phyloP scores from a whole-genome alignment of 768 basidiomycete species.

The Lactarius deliciosus region DNA sequence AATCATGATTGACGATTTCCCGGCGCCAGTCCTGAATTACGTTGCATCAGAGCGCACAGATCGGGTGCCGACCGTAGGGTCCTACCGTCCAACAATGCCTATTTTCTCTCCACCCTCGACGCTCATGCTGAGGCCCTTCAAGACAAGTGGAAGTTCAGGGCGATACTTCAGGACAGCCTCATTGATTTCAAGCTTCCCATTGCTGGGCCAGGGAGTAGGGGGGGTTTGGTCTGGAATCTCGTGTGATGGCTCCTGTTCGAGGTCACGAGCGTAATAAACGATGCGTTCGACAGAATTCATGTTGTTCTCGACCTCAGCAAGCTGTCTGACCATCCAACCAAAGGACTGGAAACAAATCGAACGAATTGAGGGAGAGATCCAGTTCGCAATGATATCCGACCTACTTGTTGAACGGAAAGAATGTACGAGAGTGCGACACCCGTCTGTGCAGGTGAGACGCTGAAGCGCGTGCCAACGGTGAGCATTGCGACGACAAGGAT shows the following conservation, averaged over 20 bases:
- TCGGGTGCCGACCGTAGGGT: constrained; percentile 23
- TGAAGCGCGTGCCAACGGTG: constrained; percentile 71
- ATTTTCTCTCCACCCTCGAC: constrained; percentile 83
- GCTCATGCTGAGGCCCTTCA: constrained; percentile 76
- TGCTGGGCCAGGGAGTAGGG: constrained; percentile 65
- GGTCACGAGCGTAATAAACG: constrained; percentile 71
- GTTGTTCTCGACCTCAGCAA: constrained; percentile 87
- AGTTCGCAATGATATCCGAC: constrained; percentile 4
- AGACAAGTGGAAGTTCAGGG: constrained; percentile 81
- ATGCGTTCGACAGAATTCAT: constrained; percentile 90
- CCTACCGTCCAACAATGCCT: constrained; percentile 75
- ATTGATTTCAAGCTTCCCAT: constrained; percentile 72
- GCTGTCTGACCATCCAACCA: constrained; percentile 74
- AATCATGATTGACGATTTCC: constrained; percentile 88
- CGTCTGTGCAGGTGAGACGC: constrained; percentile 76
- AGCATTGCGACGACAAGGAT: constrained; percentile 81
- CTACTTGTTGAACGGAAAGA: constrained; percentile 71
- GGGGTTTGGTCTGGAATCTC: constrained; percentile 61
- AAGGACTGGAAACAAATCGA: constrained; percentile 45
- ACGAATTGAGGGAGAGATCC: background rate
- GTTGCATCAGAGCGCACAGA: constrained; percentile 2
- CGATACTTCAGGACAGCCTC: constrained; percentile 80
- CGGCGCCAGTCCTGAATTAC: constrained; percentile 66
- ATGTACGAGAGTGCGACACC: constrained; percentile 79
- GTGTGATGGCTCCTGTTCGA: constrained; percentile 85